Evolutionary conservation across 1,284 basidiomycete genomes (phyloP), one percentile per base, ranked within the genome.

Genomic region (Pholiota adiposa): DNA sequence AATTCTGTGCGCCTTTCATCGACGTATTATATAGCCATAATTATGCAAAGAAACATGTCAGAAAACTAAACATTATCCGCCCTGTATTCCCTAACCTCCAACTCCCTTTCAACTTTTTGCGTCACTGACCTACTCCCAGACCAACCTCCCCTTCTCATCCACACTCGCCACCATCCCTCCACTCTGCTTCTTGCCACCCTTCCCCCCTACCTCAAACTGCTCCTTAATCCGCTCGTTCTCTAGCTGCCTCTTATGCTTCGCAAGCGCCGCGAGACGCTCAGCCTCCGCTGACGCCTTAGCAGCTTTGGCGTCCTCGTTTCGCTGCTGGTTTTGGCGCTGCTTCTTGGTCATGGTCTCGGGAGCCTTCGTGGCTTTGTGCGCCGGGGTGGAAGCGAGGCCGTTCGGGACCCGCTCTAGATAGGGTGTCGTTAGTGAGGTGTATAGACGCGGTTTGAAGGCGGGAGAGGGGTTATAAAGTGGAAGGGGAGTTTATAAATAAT

Each of bases 241-340:
- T 57, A 86, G 70, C 65, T 85, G 84, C 51, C 83, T 79, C 67
- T 83, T 83, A 71, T 92, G 89, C 63, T 78, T 72, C 5, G 82
- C 82, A 6, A 91, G 76, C 23, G 71, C 72, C 5, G 80, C 79
- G 19, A 82, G 68, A 38, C 87, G 76, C 49, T 83, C 78, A 4
- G 69, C 72, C 68, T 91, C 90, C 0, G 76, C 77, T 0, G 82
- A 84, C 0, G 75, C 81, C 67, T 86, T 89, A 6, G 74, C 79
- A 3, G 79, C 75, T 68, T 90, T 91, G 60, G 78, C 69, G 0
- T 81, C 80, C 25, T 89, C 88, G 3, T 81, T 77, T 67, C 78
- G 83, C 56, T 80, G 79, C 14, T 82, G 84, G 64, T 90, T 89
- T 69, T 92, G 88, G 16, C 89, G 81, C 69, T 91, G 86, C 51